Evolutionary conservation across 225 moss, liverwort and hornwort genomes (phyloP), one percentile per base, ranked within the genome.

Genomic region (Rhytidiadelphus loreus): DNA sequence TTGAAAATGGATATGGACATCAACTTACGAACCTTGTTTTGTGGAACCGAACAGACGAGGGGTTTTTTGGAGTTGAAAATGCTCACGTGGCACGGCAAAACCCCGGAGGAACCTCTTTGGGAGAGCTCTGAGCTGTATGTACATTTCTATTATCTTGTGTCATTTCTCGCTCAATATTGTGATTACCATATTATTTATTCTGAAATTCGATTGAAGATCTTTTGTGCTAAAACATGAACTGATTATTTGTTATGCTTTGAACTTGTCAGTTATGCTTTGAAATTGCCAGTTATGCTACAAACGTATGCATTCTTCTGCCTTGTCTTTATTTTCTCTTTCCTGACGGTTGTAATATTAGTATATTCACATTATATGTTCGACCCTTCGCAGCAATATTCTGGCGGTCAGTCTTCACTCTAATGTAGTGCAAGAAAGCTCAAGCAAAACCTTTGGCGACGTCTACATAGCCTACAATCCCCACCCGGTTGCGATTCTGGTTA

Each of bases 401-500:
- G 98, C 94, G 65, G 97, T 93, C 26, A 93, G 93, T 89, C 90
- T 96, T 61, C 96, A 94, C 70, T 92, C 98, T 35, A 89, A 93
- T 50, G 70, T 59, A 83, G 77, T 77, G 73, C 64, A 93, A 64
- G 61, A 84, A 82, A 90, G n/a, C 77, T 80, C 89, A 79, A 90
- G 83, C 65, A 83, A 85, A 30, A 37, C 80, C 65, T 87, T 83
- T 77, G 91, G 93, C 52, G 95, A 98, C 72, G 57, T 98, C 16
- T 98, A 96, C 88, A 86, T 98, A 83, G 98, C 96, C 35, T 98
- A 96, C 89, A 98, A 97, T 77, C 94, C 98, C 83, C 91, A 95
- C 80, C 83, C 92, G 65, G 86, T 80, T 64, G 85, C 91, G 65
- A 92, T 94, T 73, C 78, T 82, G 48, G 93, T 93, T 64, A 94